Base-by-base conservation (phyloP, 495 filamentous ascomycete species). In the Xylaria intraflava region DNA sequence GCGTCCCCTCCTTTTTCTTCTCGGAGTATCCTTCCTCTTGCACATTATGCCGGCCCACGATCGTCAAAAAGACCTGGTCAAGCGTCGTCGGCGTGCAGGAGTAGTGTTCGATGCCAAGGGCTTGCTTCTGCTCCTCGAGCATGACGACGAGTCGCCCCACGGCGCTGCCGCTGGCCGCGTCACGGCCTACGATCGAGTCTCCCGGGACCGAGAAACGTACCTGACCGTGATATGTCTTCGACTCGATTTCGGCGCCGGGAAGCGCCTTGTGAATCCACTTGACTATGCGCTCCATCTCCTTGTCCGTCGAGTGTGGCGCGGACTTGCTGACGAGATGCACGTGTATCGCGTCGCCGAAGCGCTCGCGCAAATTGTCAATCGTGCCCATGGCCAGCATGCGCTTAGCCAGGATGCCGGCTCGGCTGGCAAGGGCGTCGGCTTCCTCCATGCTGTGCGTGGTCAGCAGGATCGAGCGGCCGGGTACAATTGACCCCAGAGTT, bases 401-500 rank as follows among this genome's bases (percentile, higher is more conserved):
- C 56, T 73, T 77, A n/a, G 85, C 83, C 51, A 90, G 71, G 52
- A 90, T 88, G 6, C 85, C 87, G 0, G 83, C 86, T 10, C 83
- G 74, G 50, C 79, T 73, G 0, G 86, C 86, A 9, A 90, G 72
- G 3, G 85, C 85, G 52, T 87, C 83, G 14, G 87, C 87, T 63
- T 90, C 87, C 62, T 90, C 87, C 87, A 90, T 89, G 31, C 72
- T 78, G 60, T 90, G 87, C 8, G 87, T 90, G n/a, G 85, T 88
- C 6, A 88, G 68, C 0, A 88, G 69, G n/a, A 89, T 72, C 1
- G 76, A 78, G 1, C 85, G 71, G 3, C 84, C 84, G 0, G 71
- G 68, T 0, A 76, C 78, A 23, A 86, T 77, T 0, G 75, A 64
- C 10, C 72, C 71, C 2, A 89, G 72, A 0, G 83, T 86, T 47